A percentile compares a stretch with the other conserved stretches of the same genome.
Conservation (phyloP, 768 basidiomycete species). For the Trametes maxima region DNA sequence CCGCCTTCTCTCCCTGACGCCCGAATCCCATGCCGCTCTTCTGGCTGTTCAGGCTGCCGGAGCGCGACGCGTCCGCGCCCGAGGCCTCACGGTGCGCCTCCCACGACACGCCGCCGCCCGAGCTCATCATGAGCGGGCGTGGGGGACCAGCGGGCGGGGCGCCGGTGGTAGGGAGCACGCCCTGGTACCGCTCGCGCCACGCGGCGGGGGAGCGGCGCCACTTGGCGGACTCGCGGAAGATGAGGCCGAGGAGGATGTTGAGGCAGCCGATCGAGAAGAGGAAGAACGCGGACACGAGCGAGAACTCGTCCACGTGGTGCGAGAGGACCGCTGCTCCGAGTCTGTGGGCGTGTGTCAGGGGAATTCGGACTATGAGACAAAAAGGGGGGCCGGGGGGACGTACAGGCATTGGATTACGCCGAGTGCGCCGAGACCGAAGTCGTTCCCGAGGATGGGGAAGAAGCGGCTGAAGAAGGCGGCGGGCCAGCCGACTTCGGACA, state of each 20-base stretch:
- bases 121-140: slow-evolving; percentile 21
- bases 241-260: slow-evolving; percentile 71
- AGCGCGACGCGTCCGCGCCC: slow-evolving; percentile 24
- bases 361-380: background rate
- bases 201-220: slow-evolving; percentile 64
- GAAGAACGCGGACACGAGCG: slow-evolving; percentile 90
- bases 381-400: slow-evolving; percentile 1
- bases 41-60: slow-evolving; percentile 24
- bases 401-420: slow-evolving; percentile 82
- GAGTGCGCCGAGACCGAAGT: slow-evolving; percentile 84
- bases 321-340: slow-evolving; percentile 63
- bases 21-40: slow-evolving; percentile 71
- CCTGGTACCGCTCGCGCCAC: slow-evolving; percentile 63
- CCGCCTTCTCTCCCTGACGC: slow-evolving; percentile 77
- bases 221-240: slow-evolving; percentile 74
- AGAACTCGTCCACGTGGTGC: slow-evolving; percentile 78
- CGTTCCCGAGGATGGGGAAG: slow-evolving; percentile 84
- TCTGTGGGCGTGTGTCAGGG: slow-evolving; percentile 6
- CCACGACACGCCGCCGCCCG: slow-evolving; percentile 34
- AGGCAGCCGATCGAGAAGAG: slow-evolving; percentile 88
- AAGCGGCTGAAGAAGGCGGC: slow-evolving; percentile 75
- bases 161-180: slow-evolving; percentile 50
- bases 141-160: slow-evolving; percentile 18
- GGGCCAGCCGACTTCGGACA: slow-evolving; percentile 86
- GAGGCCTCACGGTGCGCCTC: slow-evolving; percentile 20